Conservation (phyloP, 352 stramenopile genomes). For the Globisporangium cylindrosporum region DNA sequence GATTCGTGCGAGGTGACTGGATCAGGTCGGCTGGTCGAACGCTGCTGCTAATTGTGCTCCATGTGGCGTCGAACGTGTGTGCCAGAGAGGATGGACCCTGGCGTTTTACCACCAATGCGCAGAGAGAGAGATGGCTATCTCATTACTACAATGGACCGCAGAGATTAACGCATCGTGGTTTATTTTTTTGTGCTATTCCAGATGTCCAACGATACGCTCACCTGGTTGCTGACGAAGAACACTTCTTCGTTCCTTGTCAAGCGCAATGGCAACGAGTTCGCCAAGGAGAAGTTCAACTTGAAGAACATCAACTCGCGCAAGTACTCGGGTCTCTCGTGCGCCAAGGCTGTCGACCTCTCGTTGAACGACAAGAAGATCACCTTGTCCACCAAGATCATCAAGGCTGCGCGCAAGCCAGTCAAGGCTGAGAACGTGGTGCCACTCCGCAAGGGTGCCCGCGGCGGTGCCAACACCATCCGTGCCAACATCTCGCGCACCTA, state of each 20-base stretch:
- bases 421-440: conserved; percentile 73
- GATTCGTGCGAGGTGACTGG: not conserved
- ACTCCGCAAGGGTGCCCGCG: conserved; percentile 82
- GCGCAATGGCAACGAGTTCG: conserved; percentile 88
- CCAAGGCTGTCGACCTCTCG: conserved; percentile 92
- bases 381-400: conserved; percentile 80
- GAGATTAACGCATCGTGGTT: not conserved
- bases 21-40: not conserved
- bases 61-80: not conserved
- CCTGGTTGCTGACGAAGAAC: conserved; percentile 96
- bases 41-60: not conserved
- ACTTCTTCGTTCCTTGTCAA: conserved; percentile 97
- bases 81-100: not conserved
- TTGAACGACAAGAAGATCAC: conserved; percentile 86
- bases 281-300: conserved; percentile 95
- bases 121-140: not conserved
- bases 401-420: conserved; percentile 62
- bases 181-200: conserved; percentile 16
- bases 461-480: conserved; percentile 82
- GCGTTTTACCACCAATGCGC: not conserved
- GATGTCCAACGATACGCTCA: conserved; percentile 93
- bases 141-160: not conserved
- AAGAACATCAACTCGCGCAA: conserved; percentile 95
- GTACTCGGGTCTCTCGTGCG: conserved; percentile 94
- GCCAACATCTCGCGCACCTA: conserved; percentile 88